Base-by-base conservation (phyloP, 73 alveolate species). In the Strombidium stylifer region DNA sequence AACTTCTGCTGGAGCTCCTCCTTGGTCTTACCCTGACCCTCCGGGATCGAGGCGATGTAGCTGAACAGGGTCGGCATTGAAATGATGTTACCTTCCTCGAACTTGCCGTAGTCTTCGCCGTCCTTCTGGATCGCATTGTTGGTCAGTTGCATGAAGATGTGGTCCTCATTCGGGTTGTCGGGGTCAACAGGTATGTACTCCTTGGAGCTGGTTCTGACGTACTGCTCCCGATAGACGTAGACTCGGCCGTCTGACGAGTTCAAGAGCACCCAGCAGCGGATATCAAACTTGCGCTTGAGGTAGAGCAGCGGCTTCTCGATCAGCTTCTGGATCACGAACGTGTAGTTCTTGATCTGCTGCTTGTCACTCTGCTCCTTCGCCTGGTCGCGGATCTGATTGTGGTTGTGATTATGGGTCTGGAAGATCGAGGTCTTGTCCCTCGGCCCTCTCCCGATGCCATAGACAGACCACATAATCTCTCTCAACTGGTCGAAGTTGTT, bases 81-180 rank as follows among this genome's bases (percentile, higher is more conserved):
- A n/a, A n/a, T n/a, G n/a, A n/a, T n/a, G 60, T 93, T 93, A 32
- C 97, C 98, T 40, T 81, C 83, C 69, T 91, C 98, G 68, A 81
- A 80, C 47, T 65, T 71, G 0, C 97, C 92, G 69, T 90, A 93
- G 56, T 93, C 71, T 27, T 69, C 52, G 31, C 91, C 83, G 60
- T 60, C 46, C 61, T 90, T 86, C 72, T 93, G 82, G 20, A 93
- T 82, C 16, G 97, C 94, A 87, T 93, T 90, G 69, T 93, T 93
- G 42, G 98, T 93, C 37, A 93, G 69, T 46, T 93, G 98, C 12
- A 93, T 77, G 71, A 74, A 90, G 44, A 65, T 69, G 50, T 91
- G 84, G 15, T 79, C 77, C 26, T 68, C 7, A 40, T 72, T 72
- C 21, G 58, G 55, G 39, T 87, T 56, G 23, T 56, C 44, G 5